Conservation (phyloP, 2,329 filamentous ascomycete genomes). For the Dichotomopilus funicola region DNA sequence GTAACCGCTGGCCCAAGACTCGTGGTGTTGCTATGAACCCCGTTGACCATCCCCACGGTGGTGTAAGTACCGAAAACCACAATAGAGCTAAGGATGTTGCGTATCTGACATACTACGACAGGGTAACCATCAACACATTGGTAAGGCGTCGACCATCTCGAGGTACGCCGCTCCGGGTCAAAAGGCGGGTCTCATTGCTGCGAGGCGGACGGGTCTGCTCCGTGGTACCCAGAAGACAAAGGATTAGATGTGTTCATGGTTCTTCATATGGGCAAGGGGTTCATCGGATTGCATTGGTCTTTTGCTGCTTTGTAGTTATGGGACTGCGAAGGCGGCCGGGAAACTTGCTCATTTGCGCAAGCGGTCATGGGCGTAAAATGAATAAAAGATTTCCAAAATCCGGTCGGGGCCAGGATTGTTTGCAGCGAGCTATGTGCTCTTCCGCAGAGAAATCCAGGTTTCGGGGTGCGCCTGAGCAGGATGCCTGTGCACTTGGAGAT, state of each 20-base stretch:
- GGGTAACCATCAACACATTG: constrained; percentile 99
- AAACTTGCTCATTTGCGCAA: constrained; percentile 44
- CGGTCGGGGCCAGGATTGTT: constrained; percentile 17
- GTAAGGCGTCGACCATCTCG: constrained; percentile 99
- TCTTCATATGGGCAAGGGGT: constrained; percentile 57
- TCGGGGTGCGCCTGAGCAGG: constrained; percentile 8
- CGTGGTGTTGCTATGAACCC: constrained; percentile 99
- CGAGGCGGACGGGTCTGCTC: constrained; percentile 98
- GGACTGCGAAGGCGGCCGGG: constrained; percentile 36
- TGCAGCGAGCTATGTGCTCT: constrained; percentile 6
- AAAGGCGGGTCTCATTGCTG: constrained; percentile 99
- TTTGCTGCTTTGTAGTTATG: constrained; percentile 38
- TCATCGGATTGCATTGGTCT: constrained; percentile 56
- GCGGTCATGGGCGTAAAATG: constrained; percentile 42
- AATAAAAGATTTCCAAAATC: constrained; percentile 29
- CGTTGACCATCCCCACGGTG: constrained; percentile 97
- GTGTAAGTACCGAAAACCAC: constrained; percentile 49
- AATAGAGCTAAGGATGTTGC: background rate
- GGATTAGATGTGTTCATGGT: constrained; percentile 69
- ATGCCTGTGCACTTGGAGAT: no score
- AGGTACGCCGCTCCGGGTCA: constrained; percentile 97
- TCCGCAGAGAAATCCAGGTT: constrained; percentile 2
- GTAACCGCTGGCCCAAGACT: constrained; percentile 99
- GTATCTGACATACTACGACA: constrained; percentile 41
- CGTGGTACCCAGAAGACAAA: constrained; percentile 99